phyloP scores from a whole-genome alignment of 192 early-diverging fungal species.

The Coemansia sp. region DNA sequence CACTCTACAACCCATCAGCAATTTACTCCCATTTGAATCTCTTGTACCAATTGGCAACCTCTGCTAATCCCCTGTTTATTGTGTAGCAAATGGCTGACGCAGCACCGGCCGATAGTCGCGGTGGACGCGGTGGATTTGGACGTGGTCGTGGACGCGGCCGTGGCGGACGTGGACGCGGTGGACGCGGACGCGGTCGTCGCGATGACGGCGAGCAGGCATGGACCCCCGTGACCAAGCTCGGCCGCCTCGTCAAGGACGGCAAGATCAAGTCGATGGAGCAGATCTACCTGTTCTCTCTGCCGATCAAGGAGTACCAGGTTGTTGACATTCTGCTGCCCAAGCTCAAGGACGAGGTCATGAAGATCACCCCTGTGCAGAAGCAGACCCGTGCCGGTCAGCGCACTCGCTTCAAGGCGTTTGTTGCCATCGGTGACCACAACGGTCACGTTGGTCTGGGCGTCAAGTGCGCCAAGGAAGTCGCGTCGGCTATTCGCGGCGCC shows the following conservation, averaged over 20 bases:
- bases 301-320: constrained; percentile 99
- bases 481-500: constrained; percentile 97
- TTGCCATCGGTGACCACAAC: constrained; percentile 95
- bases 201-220: constrained; percentile 83
- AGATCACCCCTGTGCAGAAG: constrained; percentile 99
- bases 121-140: constrained; percentile 50
- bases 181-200: constrained; percentile 77
- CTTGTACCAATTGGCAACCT: not conserved
- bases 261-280: constrained; percentile 97
- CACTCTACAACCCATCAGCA: no score
- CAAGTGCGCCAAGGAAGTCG: constrained; percentile 99
- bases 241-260: constrained; percentile 96
- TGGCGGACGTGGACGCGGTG: constrained; percentile 56
- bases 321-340: constrained; percentile 92
- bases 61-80: not conserved
- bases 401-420: constrained; percentile 99
- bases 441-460: constrained; percentile 99
- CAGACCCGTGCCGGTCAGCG: constrained; percentile 99
- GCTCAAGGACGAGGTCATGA: constrained; percentile 99
- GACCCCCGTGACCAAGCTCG: constrained; percentile 97
- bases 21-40: no score
- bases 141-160: constrained; percentile 75
- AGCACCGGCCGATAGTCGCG: constrained; percentile 73
- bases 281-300: constrained; percentile 96
- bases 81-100: constrained; percentile 74